Evolutionary conservation across 2,329 filamentous ascomycete species (phyloP), one percentile per base, ranked within the genome.

Genomic region (Fusarium staphyleae): DNA sequence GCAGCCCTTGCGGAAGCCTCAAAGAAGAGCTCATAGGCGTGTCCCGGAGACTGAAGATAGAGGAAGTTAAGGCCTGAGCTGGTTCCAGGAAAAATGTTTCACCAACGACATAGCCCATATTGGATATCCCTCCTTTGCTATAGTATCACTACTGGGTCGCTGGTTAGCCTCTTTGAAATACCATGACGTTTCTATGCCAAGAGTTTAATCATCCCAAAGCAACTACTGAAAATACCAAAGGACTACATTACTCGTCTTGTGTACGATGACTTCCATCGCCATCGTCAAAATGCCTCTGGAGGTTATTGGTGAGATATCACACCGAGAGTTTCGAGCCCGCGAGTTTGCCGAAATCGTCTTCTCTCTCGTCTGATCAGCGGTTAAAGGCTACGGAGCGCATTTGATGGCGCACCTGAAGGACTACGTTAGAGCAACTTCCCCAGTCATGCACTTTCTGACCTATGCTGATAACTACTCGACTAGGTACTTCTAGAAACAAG

Each of bases 381-480:
- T 99, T 65, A 99, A 98, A 75, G 95, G 95, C 77, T 99, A 97
- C 68, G 95, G 95, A 60, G 93, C 95, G 10, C 93, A 98, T 79
- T 81, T 99, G 15, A 99, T 99, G 95, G 93, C 91, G 2, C 95
- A 99, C 72, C 78, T 99, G 39, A 99, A 99, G 74, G 89, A 99
- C 77, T 99, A 97, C 68, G 95, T 99, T 72, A 97, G 96, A 74
- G 93, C 93, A 5, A 97, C 93, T 1, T 96, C 90, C 47, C 88
- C 93, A 62, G 93, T 99, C 40, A 98, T 97, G 93, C 93, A 99
- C 74, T 99, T 99, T 74, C 81, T 99, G 3, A 99, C 95, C 1
- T 99, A 99, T 69, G 95, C 95, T 61, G 95, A 99, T 74, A 99
- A 99, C 74, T 98, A 98, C 70, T 95, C 95, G 32, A 99, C 96